These are phyloP conservation scores for Yarrowia galli DNA, from an alignment of 1,139 yeast genomes.

Conservation along the genomic window DNA sequence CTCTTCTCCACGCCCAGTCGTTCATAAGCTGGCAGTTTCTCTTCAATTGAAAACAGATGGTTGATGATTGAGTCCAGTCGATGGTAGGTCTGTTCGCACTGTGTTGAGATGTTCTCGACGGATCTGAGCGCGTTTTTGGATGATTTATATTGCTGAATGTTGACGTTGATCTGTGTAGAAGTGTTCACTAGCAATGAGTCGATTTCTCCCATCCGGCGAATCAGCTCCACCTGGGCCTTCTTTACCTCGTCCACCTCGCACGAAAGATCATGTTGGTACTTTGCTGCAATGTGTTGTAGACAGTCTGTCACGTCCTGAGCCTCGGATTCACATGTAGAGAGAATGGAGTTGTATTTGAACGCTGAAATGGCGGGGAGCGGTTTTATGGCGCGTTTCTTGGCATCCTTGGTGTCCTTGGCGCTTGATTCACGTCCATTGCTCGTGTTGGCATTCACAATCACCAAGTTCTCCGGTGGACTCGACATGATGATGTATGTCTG, in stretches of 20 bases:
- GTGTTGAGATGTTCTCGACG: conserved; percentile 4
- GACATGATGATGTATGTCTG: conserved; percentile 9
- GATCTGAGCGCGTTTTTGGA: conserved; percentile 9
- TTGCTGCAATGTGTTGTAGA: conserved; percentile 15
- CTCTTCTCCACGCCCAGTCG: conserved; percentile 13
- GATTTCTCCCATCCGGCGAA: conserved; percentile 31
- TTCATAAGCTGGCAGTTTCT: conserved; percentile 8
- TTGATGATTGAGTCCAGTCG: conserved; percentile 19
- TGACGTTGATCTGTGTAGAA: conserved; percentile 8
- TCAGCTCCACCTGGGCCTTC: conserved; percentile 29
- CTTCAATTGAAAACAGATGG: conserved; percentile 6
- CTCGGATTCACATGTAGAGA: conserved; percentile 3
- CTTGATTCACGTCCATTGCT: neutral
- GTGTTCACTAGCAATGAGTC: conserved; percentile 5
- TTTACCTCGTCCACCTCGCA: conserved; percentile 32
- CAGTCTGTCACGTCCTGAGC: neutral
- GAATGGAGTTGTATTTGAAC: conserved; percentile 27
- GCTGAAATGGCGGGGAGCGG: conserved; percentile 14
- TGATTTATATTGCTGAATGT: conserved; percentile 3
- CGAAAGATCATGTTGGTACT: conserved; percentile 31
- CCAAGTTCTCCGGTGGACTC: conserved; percentile 22
- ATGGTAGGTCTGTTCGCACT: conserved; percentile 33
- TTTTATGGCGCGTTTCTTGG: conserved; percentile 16
- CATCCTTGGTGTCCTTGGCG: neutral
- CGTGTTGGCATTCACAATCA: conserved; percentile 22